Conservation (phyloP, 306 rosid genomes). For the Dalbergia cochinchinensis region DNA sequence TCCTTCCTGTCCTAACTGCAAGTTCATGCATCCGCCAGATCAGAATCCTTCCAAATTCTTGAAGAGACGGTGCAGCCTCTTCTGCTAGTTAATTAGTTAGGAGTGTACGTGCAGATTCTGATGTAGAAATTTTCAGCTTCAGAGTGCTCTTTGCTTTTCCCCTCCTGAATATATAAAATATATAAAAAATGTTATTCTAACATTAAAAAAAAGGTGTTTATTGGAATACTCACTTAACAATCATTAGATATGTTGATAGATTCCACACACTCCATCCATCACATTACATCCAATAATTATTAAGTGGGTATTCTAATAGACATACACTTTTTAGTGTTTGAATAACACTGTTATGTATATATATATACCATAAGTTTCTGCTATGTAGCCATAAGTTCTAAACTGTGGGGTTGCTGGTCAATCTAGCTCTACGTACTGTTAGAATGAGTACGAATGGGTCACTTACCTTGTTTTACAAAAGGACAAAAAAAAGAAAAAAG, state of each 20-base stretch:
- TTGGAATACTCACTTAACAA: too few species aligned
- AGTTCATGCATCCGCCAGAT: conserved; percentile 79
- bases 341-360: too few species aligned
- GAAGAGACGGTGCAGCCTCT: conserved; percentile 62
- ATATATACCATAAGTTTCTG: neutral
- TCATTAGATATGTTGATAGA: too few species aligned
- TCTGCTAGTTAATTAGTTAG: conserved; percentile 45
- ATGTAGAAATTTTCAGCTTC: conserved; percentile 34
- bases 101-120: neutral
- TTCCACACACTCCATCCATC: too few species aligned
- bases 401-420: conserved; percentile 15
- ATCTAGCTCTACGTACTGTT: conserved; percentile 26
- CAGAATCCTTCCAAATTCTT: conserved; percentile 66
- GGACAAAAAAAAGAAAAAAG: neutral
- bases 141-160: neutral
- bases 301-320: too few species aligned
- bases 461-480: conserved; percentile 16
- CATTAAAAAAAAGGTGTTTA: too few species aligned
- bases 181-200: too few species aligned
- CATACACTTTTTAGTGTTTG: too few species aligned
- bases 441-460: conserved; percentile 31
- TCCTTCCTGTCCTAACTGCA: conserved; percentile 95
- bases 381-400: conserved; percentile 28
- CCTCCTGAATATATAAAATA: too few species aligned
- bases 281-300: too few species aligned